Percentiles rank a stretch among this genome's conserved stretches.
phyloP scores from a whole-genome alignment of 192 early-diverging fungal genomes.

The Podila epicladia region DNA sequence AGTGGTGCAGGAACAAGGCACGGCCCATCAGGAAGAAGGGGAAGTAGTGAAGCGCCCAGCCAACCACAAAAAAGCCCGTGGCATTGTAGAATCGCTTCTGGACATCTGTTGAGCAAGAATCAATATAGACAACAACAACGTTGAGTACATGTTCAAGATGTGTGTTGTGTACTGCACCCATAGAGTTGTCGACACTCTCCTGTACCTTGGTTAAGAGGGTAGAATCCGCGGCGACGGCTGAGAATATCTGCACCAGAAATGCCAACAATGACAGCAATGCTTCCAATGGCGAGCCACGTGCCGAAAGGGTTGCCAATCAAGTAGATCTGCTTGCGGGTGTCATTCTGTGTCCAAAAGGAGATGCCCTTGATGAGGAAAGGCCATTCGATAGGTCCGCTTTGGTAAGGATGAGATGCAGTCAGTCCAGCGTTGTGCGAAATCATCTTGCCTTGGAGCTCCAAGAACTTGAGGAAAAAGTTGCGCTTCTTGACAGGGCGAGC shows the following conservation, averaged over 20 bases:
- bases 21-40: constrained; percentile 96
- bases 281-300: constrained; percentile 80
- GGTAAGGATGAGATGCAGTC: constrained; percentile 94
- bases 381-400: constrained; percentile 84
- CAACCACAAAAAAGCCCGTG: constrained; percentile 85
- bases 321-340: constrained; percentile 83
- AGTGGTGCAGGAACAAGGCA: constrained; percentile 95
- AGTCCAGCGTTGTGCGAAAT: constrained; percentile 89
- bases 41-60: constrained; percentile 87
- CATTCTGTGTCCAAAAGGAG: constrained; percentile 90
- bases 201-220: constrained; percentile 61
- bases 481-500: constrained; percentile 64
- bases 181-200: constrained; percentile 45
- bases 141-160: not conserved
- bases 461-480: constrained; percentile 82
- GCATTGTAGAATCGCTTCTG: constrained; percentile 68
- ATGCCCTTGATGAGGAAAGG: constrained; percentile 88
- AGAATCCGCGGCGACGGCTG: constrained; percentile 76
- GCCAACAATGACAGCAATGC: constrained; percentile 66
- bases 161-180: constrained; percentile 6
- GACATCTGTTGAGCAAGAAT: constrained; percentile 49
- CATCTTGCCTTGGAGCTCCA: constrained; percentile 92
- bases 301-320: constrained; percentile 90
- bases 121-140: not conserved
- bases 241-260: constrained; percentile 77